Base-by-base conservation (phyloP, 495 filamentous ascomycete genomes). In the Hypomontagnella monticulosa region DNA sequence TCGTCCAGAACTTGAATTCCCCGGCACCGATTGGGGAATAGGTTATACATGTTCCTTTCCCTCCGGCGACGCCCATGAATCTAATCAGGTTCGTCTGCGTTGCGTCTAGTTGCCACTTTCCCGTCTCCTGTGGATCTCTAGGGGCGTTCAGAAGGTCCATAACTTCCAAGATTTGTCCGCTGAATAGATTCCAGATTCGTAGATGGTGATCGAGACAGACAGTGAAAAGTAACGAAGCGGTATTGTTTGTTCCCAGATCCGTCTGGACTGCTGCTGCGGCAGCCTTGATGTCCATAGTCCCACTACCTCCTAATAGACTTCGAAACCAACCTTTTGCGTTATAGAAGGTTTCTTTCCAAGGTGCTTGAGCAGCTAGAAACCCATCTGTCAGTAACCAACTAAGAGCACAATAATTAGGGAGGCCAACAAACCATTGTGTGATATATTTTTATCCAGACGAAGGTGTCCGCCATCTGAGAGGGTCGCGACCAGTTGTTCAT, bases 1-100 rank as follows among this genome's bases (percentile, higher is more conserved):
- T 83, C 50, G 85, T 88, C 92, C 93, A 99, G 76, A 99, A 93
- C 76, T 97, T 98, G 84, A 99, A 97, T 65, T 93, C 88, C 19
- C 92, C 91, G 71, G 93, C 81, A 58, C 91, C 87, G 69, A 93
- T 81, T 7, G 95, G 93, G 32, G 93, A 97, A 74, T 92, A 97
- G 10, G 92, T 94, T 18, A 91, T 86, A 16, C 93, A 84, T 58
- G 91, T 84, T 66, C 92, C 92, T 41, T 83, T 79, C 57, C 91
- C 88, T 23, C 79, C 84, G 18, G 81, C 84, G 44, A 85, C 80
- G 38, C 89, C 85, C 52, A 93, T 81, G 11, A 97, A 84, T 51
- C 87, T 85, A 41, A 97, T 83, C 27, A 98, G 62, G 80, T 89
- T 76, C 76, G 81, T 75, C 82, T 91, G 72, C 67, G 86, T 66